phyloP scores from a whole-genome alignment of 306 rosid species.

The Vigna hirtella region DNA sequence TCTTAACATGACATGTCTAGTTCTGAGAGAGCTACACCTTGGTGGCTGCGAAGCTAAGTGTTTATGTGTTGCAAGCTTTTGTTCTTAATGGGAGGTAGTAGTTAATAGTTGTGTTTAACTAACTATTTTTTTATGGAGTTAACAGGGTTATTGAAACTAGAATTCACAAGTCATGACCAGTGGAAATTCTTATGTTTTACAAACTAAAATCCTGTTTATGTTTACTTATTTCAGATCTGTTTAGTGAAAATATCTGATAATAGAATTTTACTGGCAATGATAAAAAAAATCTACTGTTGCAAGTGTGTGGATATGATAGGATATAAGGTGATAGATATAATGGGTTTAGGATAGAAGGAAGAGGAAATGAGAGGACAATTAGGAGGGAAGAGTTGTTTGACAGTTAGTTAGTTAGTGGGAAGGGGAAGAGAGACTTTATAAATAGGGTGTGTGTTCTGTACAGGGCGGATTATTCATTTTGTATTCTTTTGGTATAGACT shows the following conservation, averaged over 20 bases:
- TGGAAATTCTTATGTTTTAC: conserved; percentile 5
- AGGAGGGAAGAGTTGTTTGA: too few species aligned
- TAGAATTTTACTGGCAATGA: not conserved
- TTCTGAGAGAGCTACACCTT: not conserved
- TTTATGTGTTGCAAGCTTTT: conserved; percentile 1
- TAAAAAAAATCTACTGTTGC: not conserved
- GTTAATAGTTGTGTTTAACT: conserved; percentile 15
- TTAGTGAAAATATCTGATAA: not conserved
- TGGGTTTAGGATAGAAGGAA: too few species aligned
- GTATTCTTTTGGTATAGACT: too few species aligned
- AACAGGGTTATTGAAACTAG: not conserved
- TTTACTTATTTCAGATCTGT: not conserved
- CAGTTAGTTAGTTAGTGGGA: too few species aligned
- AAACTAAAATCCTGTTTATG: not conserved
- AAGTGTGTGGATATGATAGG: not conserved
- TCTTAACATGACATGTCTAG: conserved; percentile 10
- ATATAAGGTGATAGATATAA: too few species aligned
- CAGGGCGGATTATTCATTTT: too few species aligned
- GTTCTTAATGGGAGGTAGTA: not conserved
- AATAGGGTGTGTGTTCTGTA: too few species aligned
- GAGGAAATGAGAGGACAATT: too few species aligned
- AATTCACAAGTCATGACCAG: not conserved
- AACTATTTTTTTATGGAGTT: not conserved
- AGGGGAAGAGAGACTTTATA: too few species aligned
- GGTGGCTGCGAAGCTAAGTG: not conserved